These are phyloP conservation scores for Phytophthora quininea DNA, from an alignment of 352 stramenopile genomes.

Conservation along the genomic window DNA sequence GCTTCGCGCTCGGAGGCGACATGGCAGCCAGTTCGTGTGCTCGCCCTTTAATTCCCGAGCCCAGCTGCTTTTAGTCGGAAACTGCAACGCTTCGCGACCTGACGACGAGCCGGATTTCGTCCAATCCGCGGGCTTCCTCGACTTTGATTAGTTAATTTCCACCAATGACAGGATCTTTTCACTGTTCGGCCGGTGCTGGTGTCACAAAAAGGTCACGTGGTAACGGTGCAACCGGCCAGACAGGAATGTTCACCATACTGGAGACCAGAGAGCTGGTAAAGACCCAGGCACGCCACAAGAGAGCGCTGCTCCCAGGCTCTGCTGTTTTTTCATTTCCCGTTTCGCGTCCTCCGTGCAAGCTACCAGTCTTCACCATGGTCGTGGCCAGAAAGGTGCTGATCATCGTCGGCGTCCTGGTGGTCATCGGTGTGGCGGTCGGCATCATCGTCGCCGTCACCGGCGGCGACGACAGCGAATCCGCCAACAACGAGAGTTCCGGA, in stretches of 20 bases:
- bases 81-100: conserved; percentile 8
- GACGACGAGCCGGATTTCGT: not conserved
- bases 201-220: conserved; percentile 13
- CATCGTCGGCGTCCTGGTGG: conserved; percentile 68
- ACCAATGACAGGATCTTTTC: not conserved
- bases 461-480: conserved; percentile 32
- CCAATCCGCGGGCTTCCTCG: no score
- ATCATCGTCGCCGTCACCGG: conserved; percentile 72
- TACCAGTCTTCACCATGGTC: conserved; percentile 36
- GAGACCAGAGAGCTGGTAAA: conserved; percentile 17
- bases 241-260: conserved; percentile 34
- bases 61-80: conserved; percentile 1
- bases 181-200: conserved; percentile 4
- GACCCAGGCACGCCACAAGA: conserved; percentile 21
- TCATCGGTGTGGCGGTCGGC: conserved; percentile 66
- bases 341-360: conserved; percentile 25
- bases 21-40: conserved; percentile 8
- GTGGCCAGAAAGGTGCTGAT: conserved; percentile 66
- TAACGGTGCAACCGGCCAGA: conserved; percentile 2
- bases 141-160: not conserved
- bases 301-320: conserved; percentile 6
- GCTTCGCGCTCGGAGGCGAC: conserved; percentile 17
- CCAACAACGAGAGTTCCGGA: conserved; percentile 29
- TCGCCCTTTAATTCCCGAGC: not conserved
- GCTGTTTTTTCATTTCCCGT: conserved; percentile 22